Conservation (phyloP, 2,329 filamentous ascomycete genomes). For the Penicillium concentricum region DNA sequence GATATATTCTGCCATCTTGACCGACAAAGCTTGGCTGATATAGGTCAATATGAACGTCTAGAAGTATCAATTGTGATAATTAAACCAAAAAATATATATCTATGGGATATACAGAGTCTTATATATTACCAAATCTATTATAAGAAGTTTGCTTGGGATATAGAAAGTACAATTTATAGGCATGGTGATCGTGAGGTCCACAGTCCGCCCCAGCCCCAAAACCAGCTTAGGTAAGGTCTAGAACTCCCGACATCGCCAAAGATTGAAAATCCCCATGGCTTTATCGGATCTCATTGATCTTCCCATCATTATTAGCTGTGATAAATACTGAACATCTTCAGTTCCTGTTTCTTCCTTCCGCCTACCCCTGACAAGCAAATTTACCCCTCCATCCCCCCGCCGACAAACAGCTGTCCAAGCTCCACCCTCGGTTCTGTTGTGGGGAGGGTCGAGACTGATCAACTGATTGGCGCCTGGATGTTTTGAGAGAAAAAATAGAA, state of each 20-base stretch:
- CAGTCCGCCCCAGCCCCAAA: neutral
- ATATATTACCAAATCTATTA: neutral
- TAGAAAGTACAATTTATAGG: neutral
- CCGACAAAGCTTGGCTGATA: neutral
- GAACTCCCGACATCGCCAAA: neutral
- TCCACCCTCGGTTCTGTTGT: slow-evolving; percentile 28
- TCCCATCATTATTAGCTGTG: neutral
- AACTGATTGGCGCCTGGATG: slow-evolving; percentile 21
- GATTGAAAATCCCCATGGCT: neutral
- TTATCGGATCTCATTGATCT: neutral
- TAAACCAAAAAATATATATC: neutral
- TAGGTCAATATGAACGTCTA: neutral
- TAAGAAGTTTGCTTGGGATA: neutral
- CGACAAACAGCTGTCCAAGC: slow-evolving; percentile 15
- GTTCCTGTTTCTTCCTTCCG: neutral
- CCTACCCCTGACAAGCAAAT: neutral
- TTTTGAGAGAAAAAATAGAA: slow-evolving; percentile 2
- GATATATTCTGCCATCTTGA: neutral
- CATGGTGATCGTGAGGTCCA: slow-evolving; percentile 3
- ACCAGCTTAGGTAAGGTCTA: slow-evolving; percentile 9
- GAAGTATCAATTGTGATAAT: neutral
- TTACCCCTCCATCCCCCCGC: slow-evolving; percentile 3
- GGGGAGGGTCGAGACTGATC: slow-evolving; percentile 24
- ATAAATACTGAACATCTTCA: neutral
- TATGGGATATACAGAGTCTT: no score